These are phyloP conservation scores for Malus orientalis DNA, from an alignment of 306 rosid species.

Conservation along the genomic window DNA sequence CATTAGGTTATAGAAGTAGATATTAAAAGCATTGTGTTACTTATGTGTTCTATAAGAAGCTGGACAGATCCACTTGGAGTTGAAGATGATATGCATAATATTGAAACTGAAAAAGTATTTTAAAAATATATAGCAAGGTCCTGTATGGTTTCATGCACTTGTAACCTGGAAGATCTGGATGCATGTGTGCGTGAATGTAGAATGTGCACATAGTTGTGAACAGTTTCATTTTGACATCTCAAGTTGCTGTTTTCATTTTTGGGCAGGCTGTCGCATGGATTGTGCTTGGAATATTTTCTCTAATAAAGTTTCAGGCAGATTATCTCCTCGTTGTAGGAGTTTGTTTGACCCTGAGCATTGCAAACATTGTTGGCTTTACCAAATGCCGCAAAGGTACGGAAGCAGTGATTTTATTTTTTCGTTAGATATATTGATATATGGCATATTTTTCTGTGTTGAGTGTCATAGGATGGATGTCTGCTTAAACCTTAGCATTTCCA, in stretches of 20 bases:
- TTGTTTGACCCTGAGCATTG: constrained; percentile 88
- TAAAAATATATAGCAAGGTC: neutral
- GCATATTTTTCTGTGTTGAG: neutral
- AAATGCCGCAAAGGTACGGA: constrained; percentile 86
- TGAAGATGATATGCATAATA: neutral
- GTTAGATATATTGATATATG: neutral
- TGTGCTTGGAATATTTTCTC: constrained; percentile 78
- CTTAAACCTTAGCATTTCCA: neutral
- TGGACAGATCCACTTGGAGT: neutral
- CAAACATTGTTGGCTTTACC: constrained; percentile 93
- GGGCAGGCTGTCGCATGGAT: constrained; percentile 73
- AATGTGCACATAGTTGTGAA: neutral
- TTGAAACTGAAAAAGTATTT: neutral
- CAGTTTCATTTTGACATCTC: neutral
- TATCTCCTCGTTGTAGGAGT: constrained; percentile 93
- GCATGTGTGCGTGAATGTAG: neutral
- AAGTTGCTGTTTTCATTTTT: constrained; percentile 8
- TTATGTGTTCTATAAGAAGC: neutral
- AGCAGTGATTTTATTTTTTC: constrained; percentile 8
- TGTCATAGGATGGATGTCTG: neutral
- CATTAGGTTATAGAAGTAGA: neutral
- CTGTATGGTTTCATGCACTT: neutral
- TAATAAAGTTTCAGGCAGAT: constrained; percentile 95
- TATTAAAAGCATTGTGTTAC: neutral
- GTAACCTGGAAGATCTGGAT: neutral